Base-by-base conservation (phyloP, 257 asterid species). In the Hygrophila difformis region DNA sequence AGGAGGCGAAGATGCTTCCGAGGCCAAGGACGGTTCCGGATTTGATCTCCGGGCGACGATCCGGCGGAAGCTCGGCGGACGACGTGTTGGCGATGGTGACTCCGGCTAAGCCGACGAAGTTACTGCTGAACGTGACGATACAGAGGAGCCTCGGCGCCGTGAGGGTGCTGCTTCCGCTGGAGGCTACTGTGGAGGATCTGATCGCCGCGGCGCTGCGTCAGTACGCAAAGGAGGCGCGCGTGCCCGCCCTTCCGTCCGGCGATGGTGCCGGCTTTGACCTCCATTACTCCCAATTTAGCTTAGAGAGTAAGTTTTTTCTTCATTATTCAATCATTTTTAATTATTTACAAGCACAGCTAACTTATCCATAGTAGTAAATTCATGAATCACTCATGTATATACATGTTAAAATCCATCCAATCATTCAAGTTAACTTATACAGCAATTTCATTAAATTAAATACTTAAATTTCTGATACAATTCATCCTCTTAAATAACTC, bases 211-310 rank as follows among this genome's bases (percentile, higher is more conserved):
- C 79, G 42, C 62, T 87, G 1, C 68, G 76, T 41, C 95, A 72
- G 72, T 84, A 81, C 22, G 53, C 47, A 13, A 87, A 78, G 68
- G 97, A 84, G 75, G 75, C 77, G 14, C 68, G 97, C 5, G 77
- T 80, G 31, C 77, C 86, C 18, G 43, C 53, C 26, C 51, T 81
- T 18, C 37, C 55, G 3, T 55, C 84, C 2, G 16, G 34, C 11
- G 63, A 60, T 36, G 73, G 80, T 1, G 45, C 64, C 0, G 76
- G 60, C 13, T 84, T 68, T 52, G 93, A 70, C 54, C 95, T 87
- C 57, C 97, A 87, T 65, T 87, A 87, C 66, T 84, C 97, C 2
- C 97, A 87, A 47, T 87, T 87, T 62, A 76, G 97, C 70, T 59
- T 87, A 47, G 94, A 84, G 59, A 76, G 97, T 84, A 70, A 69